Evolutionary conservation across 768 basidiomycete genomes (phyloP).

Genomic region (Terana coerulea): DNA sequence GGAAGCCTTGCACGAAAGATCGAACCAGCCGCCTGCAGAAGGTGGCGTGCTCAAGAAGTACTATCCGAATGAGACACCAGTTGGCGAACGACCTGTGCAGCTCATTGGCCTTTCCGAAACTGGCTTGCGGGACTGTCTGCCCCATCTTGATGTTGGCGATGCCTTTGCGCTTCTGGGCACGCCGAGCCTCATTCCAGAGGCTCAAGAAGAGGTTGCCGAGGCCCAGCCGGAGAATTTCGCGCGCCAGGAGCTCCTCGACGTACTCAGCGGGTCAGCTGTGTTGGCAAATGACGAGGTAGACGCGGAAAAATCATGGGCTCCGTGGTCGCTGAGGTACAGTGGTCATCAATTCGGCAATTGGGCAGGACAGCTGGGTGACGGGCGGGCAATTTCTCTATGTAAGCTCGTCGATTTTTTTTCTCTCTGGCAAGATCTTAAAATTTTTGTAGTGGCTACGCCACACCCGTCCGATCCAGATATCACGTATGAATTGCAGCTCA

Average conservation of each 20-base stretch:
- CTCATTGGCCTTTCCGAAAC: conserved; percentile 73
- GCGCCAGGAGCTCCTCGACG: conserved; percentile 72
- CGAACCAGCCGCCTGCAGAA: conserved; percentile 25
- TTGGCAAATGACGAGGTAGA: conserved; percentile 48
- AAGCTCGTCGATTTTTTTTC: neutral
- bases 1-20: conserved; percentile 48
- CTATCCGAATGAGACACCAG: conserved; percentile 34
- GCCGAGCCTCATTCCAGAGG: conserved; percentile 42
- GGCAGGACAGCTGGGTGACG: conserved; percentile 96
- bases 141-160: conserved; percentile 85
- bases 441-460: conserved; percentile 64
- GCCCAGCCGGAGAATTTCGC: conserved; percentile 30
- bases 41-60: conserved; percentile 41
- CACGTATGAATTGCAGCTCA: conserved; percentile 86
- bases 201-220: conserved; percentile 24
- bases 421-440: neutral
- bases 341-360: conserved; percentile 88
- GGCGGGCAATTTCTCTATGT: conserved; percentile 88
- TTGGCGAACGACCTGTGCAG: conserved; percentile 44
- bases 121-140: conserved; percentile 72
- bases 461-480: conserved; percentile 54
- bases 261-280: conserved; percentile 73
- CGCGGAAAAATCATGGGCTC: conserved; percentile 32
- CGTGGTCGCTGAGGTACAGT: conserved; percentile 89
- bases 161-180: conserved; percentile 63